Conservation (phyloP, 2,329 filamentous ascomycete species). For the Berkeleyomyces basicola region DNA sequence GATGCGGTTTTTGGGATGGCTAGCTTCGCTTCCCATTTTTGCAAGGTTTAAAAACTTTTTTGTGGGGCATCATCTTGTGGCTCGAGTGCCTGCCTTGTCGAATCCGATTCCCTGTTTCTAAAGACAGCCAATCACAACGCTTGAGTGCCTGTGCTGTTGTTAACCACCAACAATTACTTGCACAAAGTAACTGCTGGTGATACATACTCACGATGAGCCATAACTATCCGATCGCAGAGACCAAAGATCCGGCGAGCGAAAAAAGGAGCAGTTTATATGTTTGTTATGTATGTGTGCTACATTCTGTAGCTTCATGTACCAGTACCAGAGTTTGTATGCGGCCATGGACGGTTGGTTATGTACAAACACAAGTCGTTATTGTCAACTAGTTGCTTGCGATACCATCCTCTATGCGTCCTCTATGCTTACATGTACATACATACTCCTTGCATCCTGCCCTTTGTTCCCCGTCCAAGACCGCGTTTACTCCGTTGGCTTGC, state of each 20-base stretch:
- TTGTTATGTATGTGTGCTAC: neutral
- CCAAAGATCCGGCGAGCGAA: no score
- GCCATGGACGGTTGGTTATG: neutral
- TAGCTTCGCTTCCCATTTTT: neutral
- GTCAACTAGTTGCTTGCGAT: no score
- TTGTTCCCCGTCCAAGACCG: neutral
- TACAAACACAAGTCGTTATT: neutral
- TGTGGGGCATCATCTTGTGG: slow-evolving; percentile 4
- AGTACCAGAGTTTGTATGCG: neutral
- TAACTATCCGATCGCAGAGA: neutral
- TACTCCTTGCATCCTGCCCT: neutral
- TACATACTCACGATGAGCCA: neutral
- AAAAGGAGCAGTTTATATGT: no score
- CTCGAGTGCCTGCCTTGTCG: slow-evolving; percentile 1
- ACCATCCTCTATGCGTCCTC: neutral
- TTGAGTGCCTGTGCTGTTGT: neutral
- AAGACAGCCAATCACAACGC: neutral
- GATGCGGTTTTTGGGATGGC: neutral
- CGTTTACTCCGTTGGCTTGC: neutral
- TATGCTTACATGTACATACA: neutral
- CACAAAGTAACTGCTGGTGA: neutral
- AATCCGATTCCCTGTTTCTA: neutral
- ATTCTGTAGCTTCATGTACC: neutral
- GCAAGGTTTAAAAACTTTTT: slow-evolving; percentile 4
- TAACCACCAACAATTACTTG: neutral